Base-by-base conservation (phyloP, 306 rosid genomes). In the Vicia sativa region DNA sequence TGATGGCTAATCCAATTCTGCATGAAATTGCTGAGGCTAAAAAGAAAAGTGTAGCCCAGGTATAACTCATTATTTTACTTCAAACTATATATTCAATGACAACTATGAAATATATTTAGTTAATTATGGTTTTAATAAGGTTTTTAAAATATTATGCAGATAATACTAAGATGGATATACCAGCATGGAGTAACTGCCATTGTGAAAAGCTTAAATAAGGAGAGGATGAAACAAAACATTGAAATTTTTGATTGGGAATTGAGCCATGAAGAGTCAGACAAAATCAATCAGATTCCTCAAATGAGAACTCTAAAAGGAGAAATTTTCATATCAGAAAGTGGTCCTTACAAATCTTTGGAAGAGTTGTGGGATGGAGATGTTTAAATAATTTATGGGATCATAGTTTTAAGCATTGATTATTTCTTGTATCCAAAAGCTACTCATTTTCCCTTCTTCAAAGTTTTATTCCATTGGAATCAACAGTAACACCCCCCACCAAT, bases 1-100 rank as follows among this genome's bases (percentile, higher is more conserved):
- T 81, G 28, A 74, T 81, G 75, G 80, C 74, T 13, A 74, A 43
- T 34, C 72, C 82, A 18, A 8, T 31, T 37, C 8, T 35, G 14
- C 49, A 14, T 13, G 72, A 50, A 57, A 52, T 35, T 35, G 50
- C 28, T 21, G 50, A 52, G 62, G 38, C 25, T 21, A 67, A 37
- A 44, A 59, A 58, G 7, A 58, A 58, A 23, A 58, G 64, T 58
- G 43, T 58, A 35, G 64, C 64, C 5, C 64, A 58, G 43, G 64
- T 58, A n/a, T 43, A 21, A 18, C n/a, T 50, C 29, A 19, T 19
- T 52, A 19, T 48, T 48, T 48, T 50, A 19, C 16, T 48, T 16
- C 42, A 38, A 16, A 56, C 11, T n/a, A 44, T 44, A 44, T 44
- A 4, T 45, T 45, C 52, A 14, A 31, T 31, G 9, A 1, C 8